A percentile compares a stretch with the other conserved stretches of the same genome.
These are phyloP conservation scores for Solanum tacnaense DNA, from an alignment of 257 asterid genomes.

Conservation along the genomic window DNA sequence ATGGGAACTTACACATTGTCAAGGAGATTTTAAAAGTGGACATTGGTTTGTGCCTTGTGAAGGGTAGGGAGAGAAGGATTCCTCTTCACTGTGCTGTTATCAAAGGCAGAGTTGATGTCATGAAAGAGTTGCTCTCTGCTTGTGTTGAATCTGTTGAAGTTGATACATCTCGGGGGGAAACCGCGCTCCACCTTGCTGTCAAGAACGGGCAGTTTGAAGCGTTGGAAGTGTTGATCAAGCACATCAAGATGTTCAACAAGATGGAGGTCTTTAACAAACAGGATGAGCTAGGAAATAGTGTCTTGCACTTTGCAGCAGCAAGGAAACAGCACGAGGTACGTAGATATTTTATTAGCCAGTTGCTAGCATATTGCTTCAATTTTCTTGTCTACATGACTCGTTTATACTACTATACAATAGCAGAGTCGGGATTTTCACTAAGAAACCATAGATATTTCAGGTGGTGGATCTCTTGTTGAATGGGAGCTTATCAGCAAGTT, in stretches of 20 bases:
- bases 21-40: constrained; percentile 18
- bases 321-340: constrained; percentile 39
- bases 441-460: constrained; percentile 2
- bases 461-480: constrained; percentile 27
- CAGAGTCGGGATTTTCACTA: background rate
- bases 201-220: constrained; percentile 8
- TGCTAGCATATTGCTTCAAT: background rate
- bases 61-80: constrained; percentile 26
- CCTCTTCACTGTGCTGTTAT: constrained; percentile 30
- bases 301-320: constrained; percentile 21
- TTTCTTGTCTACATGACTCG: background rate
- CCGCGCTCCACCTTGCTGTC: constrained; percentile 26
- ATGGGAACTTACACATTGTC: constrained; percentile 25
- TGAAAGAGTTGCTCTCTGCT: constrained; percentile 6
- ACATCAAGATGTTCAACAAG: constrained; percentile 6
- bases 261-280: constrained; percentile 10
- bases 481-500: constrained; percentile 1
- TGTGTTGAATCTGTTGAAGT: constrained; percentile 9
- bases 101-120: constrained; percentile 18
- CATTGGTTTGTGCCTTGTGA: constrained; percentile 13
- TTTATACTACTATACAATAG: background rate
- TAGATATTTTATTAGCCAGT: background rate
- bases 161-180: constrained; percentile 22
- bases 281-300: constrained; percentile 8
- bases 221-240: constrained; percentile 1